Base-by-base conservation (phyloP, 2,329 filamentous ascomycete species). In the Arthroderma uncinatum region DNA sequence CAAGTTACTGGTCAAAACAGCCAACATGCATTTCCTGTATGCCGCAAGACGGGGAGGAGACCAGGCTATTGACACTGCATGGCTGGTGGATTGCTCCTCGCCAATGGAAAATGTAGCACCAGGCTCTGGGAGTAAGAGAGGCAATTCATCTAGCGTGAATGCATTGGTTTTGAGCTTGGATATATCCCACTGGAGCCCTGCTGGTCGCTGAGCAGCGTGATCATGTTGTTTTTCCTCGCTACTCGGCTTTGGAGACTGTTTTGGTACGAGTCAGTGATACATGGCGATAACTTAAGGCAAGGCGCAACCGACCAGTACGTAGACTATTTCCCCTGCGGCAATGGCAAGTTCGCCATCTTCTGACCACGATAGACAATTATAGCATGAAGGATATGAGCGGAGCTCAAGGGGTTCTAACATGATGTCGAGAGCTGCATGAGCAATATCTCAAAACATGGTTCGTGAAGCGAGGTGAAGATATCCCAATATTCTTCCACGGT, bases 291-390 rank as follows among this genome's bases (percentile, higher is more conserved):
- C 12, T 19, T 30, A 21, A 14, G 4, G 16, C 4, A 3, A 25
- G 10, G 19, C 12, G 19, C 16, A 16, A 53, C 50, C 10, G 2
- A 80, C 72, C 61, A 83, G 64, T 39, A 83, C 70, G 42, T 80
- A 74, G 16, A 83, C 74, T 60, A 74, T 70, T 63, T 83, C 80
- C 54, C 79, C 78, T 9, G 76, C 76, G 12, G 78, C 79, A 50
- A 83, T 67, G 5, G 80, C 81, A 47, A 84, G 73, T 53, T 79
- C 77, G 48, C 79, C 78, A 62, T 83, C 80, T 39, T 73, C 67
- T 5, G 81, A 83, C 80, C 82, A 84, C 54, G 75, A 72, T n/a
- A 84, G 66, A 53, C 78, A 79, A 62, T 79, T 70, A 25, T 73
- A 67, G 58, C 75, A 76, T 2, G 76, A 76, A 2, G 81, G 79